Evolutionary conservation across 2,329 filamentous ascomycete genomes (phyloP), one percentile per base, ranked within the genome.

Genomic region (Pseudogymnoascus sp.): DNA sequence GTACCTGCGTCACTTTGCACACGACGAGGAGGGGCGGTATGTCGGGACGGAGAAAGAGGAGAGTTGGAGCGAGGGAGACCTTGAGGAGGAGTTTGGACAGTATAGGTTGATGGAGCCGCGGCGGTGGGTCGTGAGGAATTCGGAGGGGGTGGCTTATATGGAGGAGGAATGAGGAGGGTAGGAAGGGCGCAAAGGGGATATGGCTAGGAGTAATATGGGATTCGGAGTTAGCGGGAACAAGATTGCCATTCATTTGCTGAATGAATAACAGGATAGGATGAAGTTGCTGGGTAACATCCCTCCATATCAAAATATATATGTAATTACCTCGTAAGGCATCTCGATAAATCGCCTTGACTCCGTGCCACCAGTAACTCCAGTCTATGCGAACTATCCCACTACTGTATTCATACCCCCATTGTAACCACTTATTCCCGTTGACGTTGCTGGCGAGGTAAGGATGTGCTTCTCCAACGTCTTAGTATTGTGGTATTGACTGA

Each of bases 1-100:
- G 15, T 73, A 72, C 26, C 42, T 66, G 21, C 71, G 70, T 40
- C 67, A 62, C 36, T 73, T 73, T 64, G 72, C 72, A n/a, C 61
- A 69, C 9, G 72, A 68, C 26, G n/a, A 64, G 15, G 62, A 65
- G 21, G 71, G 71, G 6, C 63, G 61, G 26, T 73, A 73, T 68
- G 64, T 70, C 19, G 62, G 65, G 4, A 65, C 62, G 19, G 63
- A 64, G 40, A 64, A 62, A 53, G 59, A 47, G 38, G 62, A 64
- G 62, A 63, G 57, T 61, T 47, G 50, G 36, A 69, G 68, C 60
- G 53, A 40, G 23, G 59, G 65, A 40, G 65, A 64, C 42, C 68
- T 67, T 42, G 70, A 70, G 61, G 70, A 71, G 61, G 68, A 67
- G 61, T 72, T 69, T 69, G 69, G 50, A 33, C 15, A 57, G 3